A percentile compares a stretch with the other conserved stretches of the same genome.
phyloP scores from a whole-genome alignment of 495 filamentous ascomycete genomes.

The Aspergillus cavernicola region DNA sequence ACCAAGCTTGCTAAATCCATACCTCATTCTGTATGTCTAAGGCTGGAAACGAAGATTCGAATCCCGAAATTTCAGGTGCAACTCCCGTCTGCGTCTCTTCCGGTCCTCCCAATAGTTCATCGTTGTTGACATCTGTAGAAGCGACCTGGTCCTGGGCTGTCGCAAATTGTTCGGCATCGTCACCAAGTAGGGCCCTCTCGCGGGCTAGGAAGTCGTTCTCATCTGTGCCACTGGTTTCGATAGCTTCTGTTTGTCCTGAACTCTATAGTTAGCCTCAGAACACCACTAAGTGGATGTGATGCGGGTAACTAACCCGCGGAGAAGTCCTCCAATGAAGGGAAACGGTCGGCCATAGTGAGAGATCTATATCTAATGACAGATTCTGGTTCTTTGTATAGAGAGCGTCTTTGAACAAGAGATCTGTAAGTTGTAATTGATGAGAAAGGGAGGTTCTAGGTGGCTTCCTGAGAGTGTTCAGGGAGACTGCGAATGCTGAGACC shows the following conservation, averaged over 20 bases:
- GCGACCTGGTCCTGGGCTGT: slow-evolving; percentile 67
- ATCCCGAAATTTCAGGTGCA: slow-evolving; percentile 59
- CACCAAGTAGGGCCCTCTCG: slow-evolving; percentile 83
- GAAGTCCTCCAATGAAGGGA: slow-evolving; percentile 95
- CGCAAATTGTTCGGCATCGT: slow-evolving; percentile 88
- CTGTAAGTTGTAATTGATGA: not conserved
- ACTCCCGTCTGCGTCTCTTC: slow-evolving; percentile 31
- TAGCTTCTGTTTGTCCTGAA: slow-evolving; percentile 57
- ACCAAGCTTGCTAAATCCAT: too few relatives aligned
- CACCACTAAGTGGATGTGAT: slow-evolving; percentile 3
- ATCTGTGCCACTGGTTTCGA: slow-evolving; percentile 40
- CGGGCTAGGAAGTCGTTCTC: slow-evolving; percentile 82
- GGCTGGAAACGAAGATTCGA: slow-evolving; percentile 84
- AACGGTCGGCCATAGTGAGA: slow-evolving; percentile 82
- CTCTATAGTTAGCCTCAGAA: slow-evolving; percentile 24
- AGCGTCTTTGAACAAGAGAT: not conserved
- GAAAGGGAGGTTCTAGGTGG: slow-evolving; percentile 26
- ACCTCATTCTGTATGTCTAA: slow-evolving; percentile 80
- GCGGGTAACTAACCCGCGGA: slow-evolving; percentile 66
- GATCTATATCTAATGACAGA: not conserved
- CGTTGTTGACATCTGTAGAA: slow-evolving; percentile 46
- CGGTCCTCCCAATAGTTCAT: slow-evolving; percentile 70
- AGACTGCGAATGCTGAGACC: slow-evolving; percentile 11
- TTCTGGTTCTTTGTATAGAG: not conserved
- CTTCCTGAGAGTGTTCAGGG: slow-evolving; percentile 27